Evolutionary conservation across 78 protist species (phyloP), one percentile per base, ranked within the genome.

Genomic region (Dictyostelium intermedium): DNA sequence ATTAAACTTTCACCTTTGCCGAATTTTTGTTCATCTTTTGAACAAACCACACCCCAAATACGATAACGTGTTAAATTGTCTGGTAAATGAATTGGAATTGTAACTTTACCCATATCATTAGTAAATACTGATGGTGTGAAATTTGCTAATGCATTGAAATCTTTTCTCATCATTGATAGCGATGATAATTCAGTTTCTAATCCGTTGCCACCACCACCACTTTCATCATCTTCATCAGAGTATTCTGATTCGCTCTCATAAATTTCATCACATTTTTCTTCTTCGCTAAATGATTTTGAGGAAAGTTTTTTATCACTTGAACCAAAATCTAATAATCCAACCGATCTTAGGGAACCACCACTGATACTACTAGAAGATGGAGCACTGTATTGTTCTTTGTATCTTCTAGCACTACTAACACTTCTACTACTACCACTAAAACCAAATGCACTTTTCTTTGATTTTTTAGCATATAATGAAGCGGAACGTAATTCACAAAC

Each of bases 31-130:
- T 87, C 85, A 60, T 82, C 86, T 23, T 82, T 56, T 7, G 41
- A 13, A 14, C 79, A 81, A 23, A 89, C 94, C 9, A 89, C 78
- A 80, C 87, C 94, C 94, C 94, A 89, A 47, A 89, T 80, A 56
- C 94, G 72, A 39, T 89, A 89, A 80, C 94, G 85, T 20, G 94
- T 89, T 3, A 89, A 76, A 61, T 89, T 89, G 20, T 89, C 94
- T 63, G 94, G 94, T 30, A 89, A 43, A 70, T 83, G 84, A 20
- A 89, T 74, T 37, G 94, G 87, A 41, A 89, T 89, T 9, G 34
- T 43, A 13, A 63, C 70, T 37, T 81, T 39, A 35, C 94, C 94
- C 2, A 5, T 14, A 4, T 60, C 82, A 39, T 89, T 74, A 9
- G 94, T 89, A 11, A 30, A 25, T 25, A 35, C 82, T n/a, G 94